phyloP scores from a whole-genome alignment of 495 filamentous ascomycete genomes.

The Penicillium alfredii region DNA sequence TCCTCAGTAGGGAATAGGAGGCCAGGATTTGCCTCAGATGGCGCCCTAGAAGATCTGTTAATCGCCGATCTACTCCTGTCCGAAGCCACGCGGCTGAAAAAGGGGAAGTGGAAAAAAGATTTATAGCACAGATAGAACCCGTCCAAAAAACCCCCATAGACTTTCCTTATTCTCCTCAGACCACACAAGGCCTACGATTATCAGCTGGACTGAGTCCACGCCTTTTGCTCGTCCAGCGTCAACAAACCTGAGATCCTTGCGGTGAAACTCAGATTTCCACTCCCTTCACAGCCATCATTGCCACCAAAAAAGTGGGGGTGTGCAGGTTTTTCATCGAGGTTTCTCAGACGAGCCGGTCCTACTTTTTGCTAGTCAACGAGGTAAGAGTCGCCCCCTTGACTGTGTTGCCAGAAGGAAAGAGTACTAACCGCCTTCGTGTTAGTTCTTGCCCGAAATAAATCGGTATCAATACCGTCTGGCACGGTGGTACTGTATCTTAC shows the following conservation, averaged over 20 bases:
- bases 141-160: not conserved
- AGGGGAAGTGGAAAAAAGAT: not conserved
- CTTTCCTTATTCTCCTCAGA: not conserved
- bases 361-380: too few relatives aligned
- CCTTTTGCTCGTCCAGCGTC: not conserved
- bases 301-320: too few relatives aligned
- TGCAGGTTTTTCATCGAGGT: too few relatives aligned
- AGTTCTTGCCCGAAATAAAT: not conserved
- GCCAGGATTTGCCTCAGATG: conserved; percentile 1
- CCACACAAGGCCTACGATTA: not conserved
- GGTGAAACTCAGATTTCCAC: too few relatives aligned
- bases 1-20: not conserved
- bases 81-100: conserved; percentile 1
- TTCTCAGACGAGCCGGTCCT: too few relatives aligned
- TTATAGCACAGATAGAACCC: conserved; percentile 3
- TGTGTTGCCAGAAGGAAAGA: not conserved
- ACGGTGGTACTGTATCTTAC: conserved; percentile 3
- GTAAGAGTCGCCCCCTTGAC: not conserved
- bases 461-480: conserved; percentile 6
- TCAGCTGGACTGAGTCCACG: conserved; percentile 5
- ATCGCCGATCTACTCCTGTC: conserved; percentile 6
- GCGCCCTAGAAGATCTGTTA: conserved; percentile 3
- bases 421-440: too few relatives aligned
- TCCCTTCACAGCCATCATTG: too few relatives aligned
- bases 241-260: not conserved